Base-by-base conservation (phyloP, 179 eudicot genomes). In the Beta lomatogona region DNA sequence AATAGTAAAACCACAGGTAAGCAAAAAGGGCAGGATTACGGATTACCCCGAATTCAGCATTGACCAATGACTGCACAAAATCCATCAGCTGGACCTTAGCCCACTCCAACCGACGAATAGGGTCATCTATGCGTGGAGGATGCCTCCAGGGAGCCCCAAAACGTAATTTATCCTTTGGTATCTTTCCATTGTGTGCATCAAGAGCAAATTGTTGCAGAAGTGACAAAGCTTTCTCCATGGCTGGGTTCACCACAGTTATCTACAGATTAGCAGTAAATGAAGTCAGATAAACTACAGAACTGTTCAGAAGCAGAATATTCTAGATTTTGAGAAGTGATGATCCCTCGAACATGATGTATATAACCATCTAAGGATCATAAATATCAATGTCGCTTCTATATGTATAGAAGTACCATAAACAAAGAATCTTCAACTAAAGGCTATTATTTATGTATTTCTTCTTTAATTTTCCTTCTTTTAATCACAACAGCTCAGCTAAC, bases 61-160 rank as follows among this genome's bases (percentile, higher is more conserved):
- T 88, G 70, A 87, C 88, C 41, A 94, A 86, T 75, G 94, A 90
- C 82, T 92, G 98, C 68, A 94, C 85, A 76, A 94, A 94, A 83
- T 95, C 99, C 95, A 94, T 84, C 55, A 95, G 86, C 82, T 95
- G 99, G 86, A 93, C 75, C 84, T 89, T 95, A 84, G 98, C 94
- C 99, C 99, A 95, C 74, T 84, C 82, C 44, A 57, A 69, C 77
- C 75, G 80, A 86, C 76, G 69, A 60, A 48, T 60, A 71, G 90
- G 84, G 80, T 88, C 88, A 84, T 92, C 90, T 54, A 79, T 84
- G 44, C 3, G 79, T 61, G 98, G 99, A 83, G 98, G 99, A 87
- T 91, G 98, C 81, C 97, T 89, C 99, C 99, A 95, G 73, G 99
- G 91, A 88, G 99, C 93, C 68, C 99, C 99, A 89, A 95, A 94